These are phyloP conservation scores for Fusarium mundagurra DNA, from an alignment of 2,329 filamentous ascomycete species.

Conservation along the genomic window DNA sequence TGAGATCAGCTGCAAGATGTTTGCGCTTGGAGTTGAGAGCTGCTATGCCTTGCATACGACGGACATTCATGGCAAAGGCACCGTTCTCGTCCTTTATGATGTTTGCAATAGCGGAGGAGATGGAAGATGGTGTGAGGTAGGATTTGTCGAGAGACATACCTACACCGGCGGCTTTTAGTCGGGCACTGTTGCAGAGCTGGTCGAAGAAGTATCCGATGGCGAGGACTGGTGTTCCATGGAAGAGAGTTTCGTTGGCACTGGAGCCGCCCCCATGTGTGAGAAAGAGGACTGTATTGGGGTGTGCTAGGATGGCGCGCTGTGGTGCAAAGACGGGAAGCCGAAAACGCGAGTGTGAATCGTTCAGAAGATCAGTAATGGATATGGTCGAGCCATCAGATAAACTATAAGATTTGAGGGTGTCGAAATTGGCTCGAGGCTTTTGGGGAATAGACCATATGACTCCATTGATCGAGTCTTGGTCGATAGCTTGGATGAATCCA, in stretches of 20 bases:
- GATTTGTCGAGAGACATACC: constrained; percentile 51
- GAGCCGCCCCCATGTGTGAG: constrained; percentile 55
- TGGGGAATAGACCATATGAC: constrained; percentile 51
- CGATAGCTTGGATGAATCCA: constrained; percentile 43
- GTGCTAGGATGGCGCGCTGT: constrained; percentile 53
- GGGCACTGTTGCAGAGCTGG: constrained; percentile 51
- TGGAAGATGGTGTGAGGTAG: constrained; percentile 46
- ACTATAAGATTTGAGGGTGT: constrained; percentile 21
- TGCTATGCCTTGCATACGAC: constrained; percentile 52
- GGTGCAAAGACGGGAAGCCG: constrained; percentile 51
- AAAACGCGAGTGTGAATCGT: constrained; percentile 44
- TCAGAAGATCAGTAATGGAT: constrained; percentile 38
- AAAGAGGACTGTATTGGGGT: constrained; percentile 48
- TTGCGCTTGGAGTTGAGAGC: constrained; percentile 50
- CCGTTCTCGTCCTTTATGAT: constrained; percentile 47
- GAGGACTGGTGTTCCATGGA: constrained; percentile 51
- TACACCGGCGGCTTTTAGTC: constrained; percentile 49
- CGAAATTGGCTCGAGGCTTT: constrained; percentile 39
- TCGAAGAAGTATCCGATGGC: constrained; percentile 53
- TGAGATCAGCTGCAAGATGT: constrained; percentile 51
- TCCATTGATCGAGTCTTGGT: constrained; percentile 48
- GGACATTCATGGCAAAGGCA: constrained; percentile 45
- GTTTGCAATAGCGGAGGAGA: constrained; percentile 42
- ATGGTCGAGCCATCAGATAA: constrained; percentile 17
- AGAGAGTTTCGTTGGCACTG: constrained; percentile 54